Percentiles rank a stretch among this genome's conserved stretches.
These are phyloP conservation scores for Scutellaria barbata DNA, from an alignment of 257 asterid genomes.

Conservation along the genomic window DNA sequence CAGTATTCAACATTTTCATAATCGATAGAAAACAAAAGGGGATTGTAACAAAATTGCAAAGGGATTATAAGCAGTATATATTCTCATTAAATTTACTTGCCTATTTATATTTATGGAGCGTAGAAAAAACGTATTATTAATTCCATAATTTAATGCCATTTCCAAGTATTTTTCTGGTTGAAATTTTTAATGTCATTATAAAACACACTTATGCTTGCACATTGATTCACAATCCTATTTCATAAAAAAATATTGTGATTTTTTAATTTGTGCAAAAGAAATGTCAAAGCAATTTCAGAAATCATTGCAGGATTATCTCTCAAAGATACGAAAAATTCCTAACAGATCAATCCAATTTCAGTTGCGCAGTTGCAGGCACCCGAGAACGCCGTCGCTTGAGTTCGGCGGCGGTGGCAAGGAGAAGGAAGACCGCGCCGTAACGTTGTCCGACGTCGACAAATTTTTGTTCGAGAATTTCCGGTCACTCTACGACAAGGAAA, in stretches of 20 bases:
- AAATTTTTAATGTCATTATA: conserved; percentile 31
- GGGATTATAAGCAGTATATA: conserved; percentile 27
- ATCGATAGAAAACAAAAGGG: conserved; percentile 5
- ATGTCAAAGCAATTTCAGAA: conserved; percentile 64
- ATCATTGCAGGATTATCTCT: conserved; percentile 56
- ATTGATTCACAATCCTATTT: conserved; percentile 13
- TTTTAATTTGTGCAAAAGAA: conserved; percentile 13
- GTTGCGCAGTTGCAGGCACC: conserved; percentile 51
- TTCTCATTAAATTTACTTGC: conserved; percentile 37
- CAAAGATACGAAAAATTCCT: conserved; percentile 51
- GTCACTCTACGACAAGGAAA: conserved; percentile 51
- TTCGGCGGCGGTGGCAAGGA: conserved; percentile 29
- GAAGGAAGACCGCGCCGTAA: conserved; percentile 39
- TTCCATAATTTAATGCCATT: conserved; percentile 30
- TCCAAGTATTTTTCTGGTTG: neutral
- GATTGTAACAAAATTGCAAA: neutral
- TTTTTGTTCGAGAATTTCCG: conserved; percentile 71
- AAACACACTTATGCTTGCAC: conserved; percentile 10
- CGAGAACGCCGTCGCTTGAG: conserved; percentile 51
- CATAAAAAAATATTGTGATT: neutral
- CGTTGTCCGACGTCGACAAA: conserved; percentile 62
- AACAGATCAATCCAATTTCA: conserved; percentile 39
- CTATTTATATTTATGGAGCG: conserved; percentile 38
- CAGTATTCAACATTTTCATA: conserved; percentile 10
- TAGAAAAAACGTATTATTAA: conserved; percentile 37